phyloP scores from a whole-genome alignment of 2,329 filamentous ascomycete genomes.

The Lasiodiplodia hormozganensis region DNA sequence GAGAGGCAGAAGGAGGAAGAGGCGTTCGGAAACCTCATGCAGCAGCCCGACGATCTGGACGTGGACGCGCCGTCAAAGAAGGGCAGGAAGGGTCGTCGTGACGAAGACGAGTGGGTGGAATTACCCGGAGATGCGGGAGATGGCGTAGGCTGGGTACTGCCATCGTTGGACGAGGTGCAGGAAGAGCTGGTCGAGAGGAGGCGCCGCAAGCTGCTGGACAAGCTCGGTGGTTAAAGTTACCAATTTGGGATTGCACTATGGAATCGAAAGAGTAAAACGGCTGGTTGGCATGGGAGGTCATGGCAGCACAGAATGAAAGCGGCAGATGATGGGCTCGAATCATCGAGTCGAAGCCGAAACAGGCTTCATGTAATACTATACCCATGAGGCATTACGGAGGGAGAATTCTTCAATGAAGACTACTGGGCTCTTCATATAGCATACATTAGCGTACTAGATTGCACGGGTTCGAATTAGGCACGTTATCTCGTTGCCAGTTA shows the following conservation, averaged over 20 bases:
- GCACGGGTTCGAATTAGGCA: background rate
- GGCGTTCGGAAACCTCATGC: slow-evolving; percentile 72
- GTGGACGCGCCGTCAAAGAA: slow-evolving; percentile 8
- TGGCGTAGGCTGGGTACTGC: slow-evolving; percentile 81
- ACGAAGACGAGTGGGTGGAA: slow-evolving; percentile 70
- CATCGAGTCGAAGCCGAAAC: background rate
- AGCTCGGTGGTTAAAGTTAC: slow-evolving; percentile 59
- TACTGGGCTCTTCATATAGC: background rate
- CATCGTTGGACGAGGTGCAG: slow-evolving; percentile 90
- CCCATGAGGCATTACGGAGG: background rate
- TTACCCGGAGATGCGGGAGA: slow-evolving; percentile 88
- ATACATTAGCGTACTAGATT: background rate
- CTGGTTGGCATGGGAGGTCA: background rate
- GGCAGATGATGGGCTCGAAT: background rate
- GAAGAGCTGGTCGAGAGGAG: slow-evolving; percentile 88
- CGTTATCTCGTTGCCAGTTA: background rate
- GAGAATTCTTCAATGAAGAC: background rate
- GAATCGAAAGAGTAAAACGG: background rate
- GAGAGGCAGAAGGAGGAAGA: slow-evolving; percentile 85
- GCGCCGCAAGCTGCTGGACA: slow-evolving; percentile 82
- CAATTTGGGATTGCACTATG: background rate
- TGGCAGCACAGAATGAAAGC: background rate
- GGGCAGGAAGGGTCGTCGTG: slow-evolving; percentile 32
- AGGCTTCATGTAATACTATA: slow-evolving; percentile 15
- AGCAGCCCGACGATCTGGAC: slow-evolving; percentile 62